Evolutionary conservation across 768 basidiomycete genomes (phyloP).

Genomic region (Coprinopsis strossmayeri): DNA sequence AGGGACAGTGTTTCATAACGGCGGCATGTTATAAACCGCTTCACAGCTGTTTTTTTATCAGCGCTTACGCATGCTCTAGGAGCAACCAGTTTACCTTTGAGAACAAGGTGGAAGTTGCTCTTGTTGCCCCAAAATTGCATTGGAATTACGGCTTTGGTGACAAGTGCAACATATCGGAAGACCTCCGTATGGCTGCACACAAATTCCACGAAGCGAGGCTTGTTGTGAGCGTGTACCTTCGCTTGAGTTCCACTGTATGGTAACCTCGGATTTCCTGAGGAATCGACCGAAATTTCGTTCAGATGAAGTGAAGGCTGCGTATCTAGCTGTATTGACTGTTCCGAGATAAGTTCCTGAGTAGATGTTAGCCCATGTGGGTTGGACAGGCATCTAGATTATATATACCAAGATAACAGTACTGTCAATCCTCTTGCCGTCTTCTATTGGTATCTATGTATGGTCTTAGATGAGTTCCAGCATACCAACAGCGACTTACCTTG

Average conservation of each 20-base stretch:
- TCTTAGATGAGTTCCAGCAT: neutral
- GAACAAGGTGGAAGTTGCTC: conserved; percentile 54
- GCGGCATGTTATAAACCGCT: conserved; percentile 64
- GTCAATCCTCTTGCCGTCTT: conserved; percentile 42
- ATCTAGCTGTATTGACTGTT: conserved; percentile 46
- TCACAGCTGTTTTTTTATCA: conserved; percentile 54
- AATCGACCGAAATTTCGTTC: conserved; percentile 45
- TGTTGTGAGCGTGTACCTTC: conserved; percentile 35
- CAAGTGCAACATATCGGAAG: conserved; percentile 52
- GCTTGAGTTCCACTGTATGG: conserved; percentile 43
- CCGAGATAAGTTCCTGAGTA: conserved; percentile 80
- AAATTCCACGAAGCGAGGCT: conserved; percentile 79
- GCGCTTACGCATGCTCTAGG: no score
- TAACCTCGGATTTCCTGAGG: conserved; percentile 39
- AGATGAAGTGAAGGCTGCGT: conserved; percentile 41
- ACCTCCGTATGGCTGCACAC: conserved; percentile 67
- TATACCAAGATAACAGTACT: conserved; percentile 58
- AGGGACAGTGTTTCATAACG: conserved; percentile 79
- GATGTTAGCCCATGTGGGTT: no score
- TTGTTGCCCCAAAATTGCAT: conserved; percentile 72
- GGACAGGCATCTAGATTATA: conserved; percentile 6
- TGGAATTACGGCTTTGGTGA: conserved; percentile 69
- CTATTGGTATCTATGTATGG: conserved; percentile 27
- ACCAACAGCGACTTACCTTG: conserved; percentile 41
- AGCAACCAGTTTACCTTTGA: conserved; percentile 44